These are phyloP conservation scores for Talaromyces borbonicus DNA, from an alignment of 495 filamentous ascomycete genomes.

Conservation along the genomic window DNA sequence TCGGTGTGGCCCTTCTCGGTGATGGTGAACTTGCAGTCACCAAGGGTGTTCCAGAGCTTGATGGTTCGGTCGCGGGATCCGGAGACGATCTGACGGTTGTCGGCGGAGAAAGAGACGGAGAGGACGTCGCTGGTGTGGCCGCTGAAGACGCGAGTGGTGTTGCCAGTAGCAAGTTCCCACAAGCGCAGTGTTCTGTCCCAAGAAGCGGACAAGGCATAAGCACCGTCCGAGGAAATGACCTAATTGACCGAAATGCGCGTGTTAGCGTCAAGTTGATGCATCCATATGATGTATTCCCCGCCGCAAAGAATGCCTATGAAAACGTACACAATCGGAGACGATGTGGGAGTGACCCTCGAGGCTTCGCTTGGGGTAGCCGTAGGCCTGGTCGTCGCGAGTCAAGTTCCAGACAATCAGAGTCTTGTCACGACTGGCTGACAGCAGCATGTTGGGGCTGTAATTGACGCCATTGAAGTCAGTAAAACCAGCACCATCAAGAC, in stretches of 20 bases:
- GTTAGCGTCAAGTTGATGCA: constrained; percentile 26
- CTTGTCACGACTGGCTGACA: constrained; percentile 95
- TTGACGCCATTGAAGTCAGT: constrained; percentile 17
- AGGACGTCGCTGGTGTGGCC: constrained; percentile 99
- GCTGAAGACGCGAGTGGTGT: constrained; percentile 94
- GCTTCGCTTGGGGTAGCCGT: constrained; percentile 97
- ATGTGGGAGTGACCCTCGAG: constrained; percentile 99
- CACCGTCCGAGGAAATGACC: constrained; percentile 99
- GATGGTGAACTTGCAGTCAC: constrained; percentile 99
- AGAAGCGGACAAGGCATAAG: constrained; percentile 96
- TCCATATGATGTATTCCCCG: constrained; percentile 11
- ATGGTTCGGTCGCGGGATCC: constrained; percentile 96
- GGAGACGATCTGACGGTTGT: constrained; percentile 99
- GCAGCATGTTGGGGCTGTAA: constrained; percentile 97
- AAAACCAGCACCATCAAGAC: constrained; percentile 15
- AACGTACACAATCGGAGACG: constrained; percentile 98
- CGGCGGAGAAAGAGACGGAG: constrained; percentile 99
- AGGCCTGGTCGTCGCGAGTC: constrained; percentile 92
- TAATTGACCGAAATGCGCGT: constrained; percentile 41
- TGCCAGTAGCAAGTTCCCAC: constrained; percentile 95
- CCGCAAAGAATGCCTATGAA: constrained; percentile 9
- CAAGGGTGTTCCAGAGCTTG: constrained; percentile 99
- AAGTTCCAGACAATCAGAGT: constrained; percentile 99
- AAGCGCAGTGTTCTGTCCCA: constrained; percentile 99
- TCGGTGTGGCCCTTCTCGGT: constrained; percentile 99